Conservation (phyloP, 805 yeast genomes). For the Lipomyces orientalis region DNA sequence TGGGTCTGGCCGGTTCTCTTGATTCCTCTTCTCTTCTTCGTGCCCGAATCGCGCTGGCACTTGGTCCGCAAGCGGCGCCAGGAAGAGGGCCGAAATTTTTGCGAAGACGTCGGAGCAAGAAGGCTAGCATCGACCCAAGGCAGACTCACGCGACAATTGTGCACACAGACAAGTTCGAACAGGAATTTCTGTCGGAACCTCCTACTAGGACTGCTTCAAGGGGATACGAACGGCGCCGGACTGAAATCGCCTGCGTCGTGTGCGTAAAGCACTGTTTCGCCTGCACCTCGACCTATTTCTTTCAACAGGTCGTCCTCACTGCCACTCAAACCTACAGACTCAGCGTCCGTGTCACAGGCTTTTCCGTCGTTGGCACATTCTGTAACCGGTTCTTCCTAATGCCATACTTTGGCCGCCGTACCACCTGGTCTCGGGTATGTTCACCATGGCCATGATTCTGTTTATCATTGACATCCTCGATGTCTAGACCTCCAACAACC, state of each 20-base stretch:
- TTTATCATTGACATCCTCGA: too few relatives aligned
- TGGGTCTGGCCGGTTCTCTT: constrained; percentile 60
- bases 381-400: constrained; percentile 41
- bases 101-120: background rate
- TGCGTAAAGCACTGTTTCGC: constrained; percentile 41
- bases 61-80: background rate
- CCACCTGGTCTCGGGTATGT: too few relatives aligned
- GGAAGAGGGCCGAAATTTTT: constrained; percentile 16
- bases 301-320: constrained; percentile 48
- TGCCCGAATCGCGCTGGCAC: constrained; percentile 43
- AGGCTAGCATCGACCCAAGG: background rate
- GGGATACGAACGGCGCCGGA: constrained; percentile 33
- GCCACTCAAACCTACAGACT: constrained; percentile 51
- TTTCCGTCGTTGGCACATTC: constrained; percentile 49
- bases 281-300: constrained; percentile 13
- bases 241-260: constrained; percentile 46
- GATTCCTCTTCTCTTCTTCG: constrained; percentile 55
- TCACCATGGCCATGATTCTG: too few relatives aligned
- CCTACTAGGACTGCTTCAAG: constrained; percentile 27
- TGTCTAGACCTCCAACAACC: too few relatives aligned
- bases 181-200: constrained; percentile 15
- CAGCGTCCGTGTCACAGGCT: constrained; percentile 48
- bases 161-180: constrained; percentile 4
- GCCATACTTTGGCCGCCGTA: constrained; percentile 4
- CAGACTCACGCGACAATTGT: background rate